A percentile compares a stretch with the other conserved stretches of the same genome.
Conservation (phyloP, 2,329 filamentous ascomycete species). For the Fusarium nanum region DNA sequence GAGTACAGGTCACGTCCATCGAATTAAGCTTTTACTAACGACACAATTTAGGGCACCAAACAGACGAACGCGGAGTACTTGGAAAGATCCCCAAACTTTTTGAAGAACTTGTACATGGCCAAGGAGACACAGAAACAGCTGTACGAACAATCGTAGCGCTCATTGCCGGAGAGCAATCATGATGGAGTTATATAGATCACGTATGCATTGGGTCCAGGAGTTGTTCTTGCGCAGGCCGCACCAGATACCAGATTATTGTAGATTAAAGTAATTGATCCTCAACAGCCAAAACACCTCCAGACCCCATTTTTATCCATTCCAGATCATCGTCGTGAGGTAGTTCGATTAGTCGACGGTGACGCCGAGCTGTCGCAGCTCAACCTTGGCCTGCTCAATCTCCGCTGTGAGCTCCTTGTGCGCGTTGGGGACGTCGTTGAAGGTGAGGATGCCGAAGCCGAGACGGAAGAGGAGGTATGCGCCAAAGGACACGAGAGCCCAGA, state of each 20-base stretch:
- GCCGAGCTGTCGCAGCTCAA: slow-evolving; percentile 77
- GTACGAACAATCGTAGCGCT: slow-evolving; percentile 71
- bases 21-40: slow-evolving; percentile 25
- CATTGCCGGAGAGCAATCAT: slow-evolving; percentile 59
- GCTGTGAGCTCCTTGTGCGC: slow-evolving; percentile 89
- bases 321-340: slow-evolving; percentile 7
- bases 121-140: slow-evolving; percentile 66
- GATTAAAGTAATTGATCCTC: slow-evolving; percentile 37
- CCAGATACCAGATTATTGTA: slow-evolving; percentile 31
- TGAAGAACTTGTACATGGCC: slow-evolving; percentile 65
- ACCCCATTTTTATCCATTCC: slow-evolving; percentile 33
- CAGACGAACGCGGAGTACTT: slow-evolving; percentile 67
- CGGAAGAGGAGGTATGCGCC: slow-evolving; percentile 92
- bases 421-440: slow-evolving; percentile 94
- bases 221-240: slow-evolving; percentile 27
- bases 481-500: slow-evolving; percentile 92
- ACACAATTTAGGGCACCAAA: slow-evolving; percentile 64
- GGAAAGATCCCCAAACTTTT: slow-evolving; percentile 71
- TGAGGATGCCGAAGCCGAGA: slow-evolving; percentile 91
- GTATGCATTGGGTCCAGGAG: neutral
- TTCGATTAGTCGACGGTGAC: slow-evolving; percentile 77
- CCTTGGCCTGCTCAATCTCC: slow-evolving; percentile 83
- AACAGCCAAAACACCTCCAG: neutral
- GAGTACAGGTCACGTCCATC: slow-evolving; percentile 51
- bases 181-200: slow-evolving; percentile 12